Percentiles rank a stretch among this genome's conserved stretches.
These are phyloP conservation scores for Pythium diclinum DNA, from an alignment of 352 stramenopile species.

Conservation along the genomic window DNA sequence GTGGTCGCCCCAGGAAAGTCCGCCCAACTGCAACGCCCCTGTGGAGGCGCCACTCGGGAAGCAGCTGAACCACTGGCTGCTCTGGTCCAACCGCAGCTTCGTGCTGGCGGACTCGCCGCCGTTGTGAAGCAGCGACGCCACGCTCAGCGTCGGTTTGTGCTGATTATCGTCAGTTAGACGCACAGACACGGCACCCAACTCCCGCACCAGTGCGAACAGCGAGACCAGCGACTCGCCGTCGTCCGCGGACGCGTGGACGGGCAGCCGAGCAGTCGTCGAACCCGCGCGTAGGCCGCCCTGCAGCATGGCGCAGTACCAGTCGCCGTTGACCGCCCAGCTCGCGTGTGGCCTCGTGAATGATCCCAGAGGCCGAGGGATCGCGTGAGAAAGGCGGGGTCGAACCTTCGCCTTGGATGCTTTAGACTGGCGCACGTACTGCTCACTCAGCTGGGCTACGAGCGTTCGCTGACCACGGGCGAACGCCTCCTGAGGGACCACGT, in stretches of 20 bases:
- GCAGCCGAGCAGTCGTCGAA: background rate
- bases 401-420: background rate
- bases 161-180: background rate
- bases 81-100: conserved; percentile 1
- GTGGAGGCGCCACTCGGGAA: conserved; percentile 15
- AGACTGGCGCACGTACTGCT: background rate
- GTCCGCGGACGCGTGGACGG: background rate
- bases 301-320: conserved; percentile 5
- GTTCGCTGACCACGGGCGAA: background rate
- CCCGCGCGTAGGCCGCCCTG: conserved; percentile 1
- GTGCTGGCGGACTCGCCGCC: background rate
- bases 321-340: conserved; percentile 4
- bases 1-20: conserved; percentile 10
- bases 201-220: conserved; percentile 10
- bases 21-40: background rate
- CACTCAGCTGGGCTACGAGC: conserved; percentile 8
- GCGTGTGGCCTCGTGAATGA: background rate
- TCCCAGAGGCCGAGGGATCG: background rate
- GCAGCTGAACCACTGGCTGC: conserved; percentile 9
- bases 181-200: conserved; percentile 8
- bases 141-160: background rate
- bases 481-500: background rate
- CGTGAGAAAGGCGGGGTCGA: background rate
- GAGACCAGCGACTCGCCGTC: conserved; percentile 6
- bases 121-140: conserved; percentile 6